Percentiles rank a stretch among this genome's conserved stretches.
Conservation (phyloP, 2,329 filamentous ascomycete species). For the Helotiales sp. region DNA sequence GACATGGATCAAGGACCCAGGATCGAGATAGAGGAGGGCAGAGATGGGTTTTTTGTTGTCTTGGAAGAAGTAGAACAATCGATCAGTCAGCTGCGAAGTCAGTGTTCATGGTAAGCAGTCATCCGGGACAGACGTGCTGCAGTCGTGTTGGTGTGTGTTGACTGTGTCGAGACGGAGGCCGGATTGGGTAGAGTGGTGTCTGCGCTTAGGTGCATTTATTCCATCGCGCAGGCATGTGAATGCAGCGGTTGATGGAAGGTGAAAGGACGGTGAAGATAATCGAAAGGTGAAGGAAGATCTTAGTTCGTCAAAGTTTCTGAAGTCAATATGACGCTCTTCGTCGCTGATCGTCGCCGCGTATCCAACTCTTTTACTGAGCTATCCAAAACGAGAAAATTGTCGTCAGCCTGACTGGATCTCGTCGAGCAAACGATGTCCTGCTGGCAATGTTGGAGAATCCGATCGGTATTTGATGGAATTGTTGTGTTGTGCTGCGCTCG, state of each 20-base stretch:
- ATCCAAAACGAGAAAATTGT: neutral
- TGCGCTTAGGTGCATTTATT: neutral
- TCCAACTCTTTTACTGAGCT: no score
- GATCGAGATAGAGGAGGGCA: neutral
- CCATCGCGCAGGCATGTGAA: neutral
- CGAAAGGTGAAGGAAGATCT: neutral
- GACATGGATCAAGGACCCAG: neutral
- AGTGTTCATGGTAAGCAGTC: slow-evolving; percentile 33
- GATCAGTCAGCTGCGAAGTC: slow-evolving; percentile 30
- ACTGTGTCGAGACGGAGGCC: neutral
- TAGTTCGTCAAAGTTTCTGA: neutral
- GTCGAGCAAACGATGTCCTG: neutral
- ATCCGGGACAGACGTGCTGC: slow-evolving; percentile 24
- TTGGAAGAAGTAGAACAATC: neutral
- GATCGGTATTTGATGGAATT: slow-evolving; percentile 4
- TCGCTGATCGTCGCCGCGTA: no score
- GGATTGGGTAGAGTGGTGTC: neutral
- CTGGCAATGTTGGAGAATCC: slow-evolving; percentile 3
- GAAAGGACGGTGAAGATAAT: neutral
- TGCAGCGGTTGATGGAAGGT: neutral
- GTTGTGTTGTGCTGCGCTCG: neutral
- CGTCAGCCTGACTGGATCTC: neutral
- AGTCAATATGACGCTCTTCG: slow-evolving; percentile 4
- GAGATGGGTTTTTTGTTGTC: neutral
- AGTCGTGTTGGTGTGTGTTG: slow-evolving; percentile 9